phyloP scores from a whole-genome alignment of 768 basidiomycete genomes.

The Saitozyma podzolica region DNA sequence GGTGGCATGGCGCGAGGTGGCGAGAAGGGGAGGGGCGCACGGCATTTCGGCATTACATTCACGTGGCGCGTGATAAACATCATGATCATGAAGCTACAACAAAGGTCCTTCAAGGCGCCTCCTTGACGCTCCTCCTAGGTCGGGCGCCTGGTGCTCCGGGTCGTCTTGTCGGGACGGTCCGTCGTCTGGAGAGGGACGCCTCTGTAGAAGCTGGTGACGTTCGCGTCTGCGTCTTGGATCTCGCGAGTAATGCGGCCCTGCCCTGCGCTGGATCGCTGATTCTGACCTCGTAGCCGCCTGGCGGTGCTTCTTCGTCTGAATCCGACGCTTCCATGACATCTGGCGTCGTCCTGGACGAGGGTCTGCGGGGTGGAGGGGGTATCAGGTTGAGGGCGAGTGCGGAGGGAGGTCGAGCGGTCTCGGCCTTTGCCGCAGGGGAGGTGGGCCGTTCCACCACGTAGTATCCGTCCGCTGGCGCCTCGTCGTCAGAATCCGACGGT shows the following conservation, averaged over 20 bases:
- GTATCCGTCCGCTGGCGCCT: constrained; percentile 47
- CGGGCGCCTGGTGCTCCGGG: constrained; percentile 6
- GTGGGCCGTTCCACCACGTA: constrained; percentile 38
- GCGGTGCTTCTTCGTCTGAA: constrained; percentile 43
- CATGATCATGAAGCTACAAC: too few relatives aligned
- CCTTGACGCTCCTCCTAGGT: constrained; percentile 11
- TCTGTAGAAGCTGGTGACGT: not conserved
- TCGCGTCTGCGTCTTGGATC: not conserved
- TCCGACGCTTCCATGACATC: constrained; percentile 40
- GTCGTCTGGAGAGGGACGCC: constrained; percentile 13
- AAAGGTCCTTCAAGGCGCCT: constrained; percentile 17
- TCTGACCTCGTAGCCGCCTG: constrained; percentile 36
- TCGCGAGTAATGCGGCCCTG: not conserved
- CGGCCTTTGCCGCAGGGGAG: not conserved
- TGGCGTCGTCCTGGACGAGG: constrained; percentile 2
- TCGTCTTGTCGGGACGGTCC: constrained; percentile 18
- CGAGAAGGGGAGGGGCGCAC: not conserved
- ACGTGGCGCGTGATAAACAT: too few relatives aligned
- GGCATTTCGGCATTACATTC: constrained; percentile 16
- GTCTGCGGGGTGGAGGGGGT: constrained; percentile 13
- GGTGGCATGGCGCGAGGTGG: not conserved
- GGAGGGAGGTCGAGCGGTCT: not conserved
- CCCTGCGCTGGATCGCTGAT: constrained; percentile 18
- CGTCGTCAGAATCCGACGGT: constrained; percentile 52
- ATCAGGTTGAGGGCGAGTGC: constrained; percentile 15